phyloP scores from a whole-genome alignment of 2,329 filamentous ascomycete genomes.

The Aspergillus sp. region DNA sequence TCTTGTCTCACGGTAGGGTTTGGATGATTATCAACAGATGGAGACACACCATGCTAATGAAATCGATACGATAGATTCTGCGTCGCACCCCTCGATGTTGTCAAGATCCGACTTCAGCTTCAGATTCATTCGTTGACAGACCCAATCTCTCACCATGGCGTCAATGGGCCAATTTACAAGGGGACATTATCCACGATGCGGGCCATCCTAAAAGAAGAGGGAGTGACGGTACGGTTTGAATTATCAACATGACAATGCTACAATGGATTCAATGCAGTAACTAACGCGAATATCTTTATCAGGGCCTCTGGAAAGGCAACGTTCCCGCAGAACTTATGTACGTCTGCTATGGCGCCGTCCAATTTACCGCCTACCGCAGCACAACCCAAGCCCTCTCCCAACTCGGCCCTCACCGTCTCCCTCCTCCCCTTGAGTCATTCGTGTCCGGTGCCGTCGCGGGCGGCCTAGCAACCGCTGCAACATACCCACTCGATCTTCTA shows the following conservation, averaged over 20 bases:
- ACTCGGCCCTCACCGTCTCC: constrained; percentile 49
- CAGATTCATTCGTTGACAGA: constrained; percentile 81
- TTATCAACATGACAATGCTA: not conserved
- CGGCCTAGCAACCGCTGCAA: constrained; percentile 72
- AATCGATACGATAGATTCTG: constrained; percentile 62
- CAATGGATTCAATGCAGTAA: not conserved
- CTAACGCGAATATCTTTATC: not conserved
- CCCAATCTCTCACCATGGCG: constrained; percentile 54
- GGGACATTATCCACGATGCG: constrained; percentile 72
- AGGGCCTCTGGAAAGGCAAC: constrained; percentile 93
- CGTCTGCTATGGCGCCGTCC: constrained; percentile 79
- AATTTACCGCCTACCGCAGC: constrained; percentile 84
- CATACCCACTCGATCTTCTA: constrained; percentile 90
- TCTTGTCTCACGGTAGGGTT: constrained; percentile 73
- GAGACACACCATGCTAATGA: not conserved
- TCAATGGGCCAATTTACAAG: constrained; percentile 53
- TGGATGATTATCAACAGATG: not conserved
- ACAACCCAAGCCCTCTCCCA: constrained; percentile 63
- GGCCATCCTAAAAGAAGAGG: constrained; percentile 75
- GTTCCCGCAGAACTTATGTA: constrained; percentile 93
- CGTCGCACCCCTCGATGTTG: constrained; percentile 90
- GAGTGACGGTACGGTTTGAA: constrained; percentile 55
- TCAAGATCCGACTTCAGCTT: constrained; percentile 96
- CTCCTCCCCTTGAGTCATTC: constrained; percentile 71
- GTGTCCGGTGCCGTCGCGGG: constrained; percentile 78